phyloP scores from a whole-genome alignment of 176 grass and related monocot species.

The Avena sativa region DNA sequence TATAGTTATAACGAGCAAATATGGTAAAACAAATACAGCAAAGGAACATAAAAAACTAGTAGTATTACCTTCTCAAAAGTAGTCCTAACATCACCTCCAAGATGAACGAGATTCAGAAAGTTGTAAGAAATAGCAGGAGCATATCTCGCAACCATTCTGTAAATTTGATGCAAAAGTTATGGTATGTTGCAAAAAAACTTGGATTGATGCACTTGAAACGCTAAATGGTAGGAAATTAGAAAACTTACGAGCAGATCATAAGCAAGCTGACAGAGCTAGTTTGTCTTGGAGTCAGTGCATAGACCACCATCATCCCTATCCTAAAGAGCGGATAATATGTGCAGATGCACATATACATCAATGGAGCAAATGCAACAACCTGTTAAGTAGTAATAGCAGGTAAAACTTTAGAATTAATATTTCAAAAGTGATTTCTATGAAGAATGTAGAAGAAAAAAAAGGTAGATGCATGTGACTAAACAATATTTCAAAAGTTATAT shows the following conservation, averaged over 20 bases:
- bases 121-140: conserved; percentile 99
- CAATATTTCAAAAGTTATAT: conserved; percentile 10
- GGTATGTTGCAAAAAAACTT: not conserved
- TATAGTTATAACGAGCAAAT: not conserved
- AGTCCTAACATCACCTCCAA: conserved; percentile 87
- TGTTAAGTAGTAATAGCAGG: conserved; percentile 49
- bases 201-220: conserved; percentile 32
- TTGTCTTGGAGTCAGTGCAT: conserved; percentile 91
- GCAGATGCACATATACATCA: conserved; percentile 99
- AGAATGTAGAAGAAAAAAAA: conserved; percentile 3
- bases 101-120: conserved; percentile 95
- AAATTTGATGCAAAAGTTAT: conserved; percentile 37
- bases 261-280: conserved; percentile 97
- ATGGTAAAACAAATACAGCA: not conserved
- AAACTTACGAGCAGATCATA: conserved; percentile 99
- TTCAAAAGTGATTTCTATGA: conserved; percentile 1
- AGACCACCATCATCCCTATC: conserved; percentile 99
- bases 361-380: conserved; percentile 94
- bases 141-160: conserved; percentile 99
- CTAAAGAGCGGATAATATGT: conserved; percentile 98
- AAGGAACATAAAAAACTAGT: not conserved
- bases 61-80: conserved; percentile 89
- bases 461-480: not conserved
- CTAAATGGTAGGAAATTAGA: conserved; percentile 14
- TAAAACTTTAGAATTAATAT: not conserved